Conservation (phyloP, 2,329 filamentous ascomycete genomes). For the Fonsecaea multimorphosa region DNA sequence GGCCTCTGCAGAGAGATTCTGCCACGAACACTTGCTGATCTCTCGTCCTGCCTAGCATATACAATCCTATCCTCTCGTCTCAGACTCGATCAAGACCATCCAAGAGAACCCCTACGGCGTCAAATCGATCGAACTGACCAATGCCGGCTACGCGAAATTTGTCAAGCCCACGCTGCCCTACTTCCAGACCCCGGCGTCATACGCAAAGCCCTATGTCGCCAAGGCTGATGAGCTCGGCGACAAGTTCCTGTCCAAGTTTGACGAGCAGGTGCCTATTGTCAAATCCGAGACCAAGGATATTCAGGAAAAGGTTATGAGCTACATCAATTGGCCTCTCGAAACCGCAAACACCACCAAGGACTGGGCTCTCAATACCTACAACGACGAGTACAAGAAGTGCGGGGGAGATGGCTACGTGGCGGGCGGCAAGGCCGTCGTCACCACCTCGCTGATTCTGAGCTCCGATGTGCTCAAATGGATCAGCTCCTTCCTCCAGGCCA, state of each 20-base stretch:
- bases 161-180: conserved; percentile 80
- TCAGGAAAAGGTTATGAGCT: conserved; percentile 66
- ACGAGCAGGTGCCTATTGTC: conserved; percentile 73
- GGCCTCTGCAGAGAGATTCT: not conserved
- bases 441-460: conserved; percentile 70
- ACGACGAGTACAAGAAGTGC: conserved; percentile 55
- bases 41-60: conserved; percentile 67
- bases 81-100: conserved; percentile 77
- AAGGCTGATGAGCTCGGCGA: conserved; percentile 80
- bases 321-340: conserved; percentile 68
- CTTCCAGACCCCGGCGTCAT: conserved; percentile 78
- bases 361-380: conserved; percentile 53
- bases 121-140: conserved; percentile 77
- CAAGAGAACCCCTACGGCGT: conserved; percentile 82
- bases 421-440: conserved; percentile 71
- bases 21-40: conserved; percentile 15
- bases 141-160: conserved; percentile 76
- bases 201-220: conserved; percentile 81
- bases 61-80: conserved; percentile 80
- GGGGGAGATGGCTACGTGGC: conserved; percentile 66
- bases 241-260: conserved; percentile 71
- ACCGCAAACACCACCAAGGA: conserved; percentile 64
- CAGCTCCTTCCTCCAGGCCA: conserved; percentile 63
- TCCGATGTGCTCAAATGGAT: conserved; percentile 69
- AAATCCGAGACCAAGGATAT: conserved; percentile 77